Conservation (phyloP, 768 basidiomycete genomes). For the Termitomyces sp. region DNA sequence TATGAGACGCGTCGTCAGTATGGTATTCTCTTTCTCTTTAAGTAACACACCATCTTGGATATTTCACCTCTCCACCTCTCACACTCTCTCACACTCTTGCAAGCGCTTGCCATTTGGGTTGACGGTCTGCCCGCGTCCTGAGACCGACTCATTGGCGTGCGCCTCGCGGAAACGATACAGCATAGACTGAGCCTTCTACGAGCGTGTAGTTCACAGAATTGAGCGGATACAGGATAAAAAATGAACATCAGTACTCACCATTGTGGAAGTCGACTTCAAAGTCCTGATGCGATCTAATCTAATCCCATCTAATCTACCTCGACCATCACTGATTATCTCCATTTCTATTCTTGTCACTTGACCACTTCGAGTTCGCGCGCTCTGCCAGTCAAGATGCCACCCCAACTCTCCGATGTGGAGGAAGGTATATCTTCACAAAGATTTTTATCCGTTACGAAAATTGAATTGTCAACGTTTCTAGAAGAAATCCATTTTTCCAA, state of each 20-base stretch:
- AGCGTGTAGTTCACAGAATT: slow-evolving; percentile 35
- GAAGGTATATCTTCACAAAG: slow-evolving; percentile 29
- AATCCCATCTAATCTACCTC: background rate
- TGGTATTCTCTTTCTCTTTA: background rate
- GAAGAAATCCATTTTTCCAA: slow-evolving; percentile 75
- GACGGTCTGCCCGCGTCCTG: slow-evolving; percentile 76
- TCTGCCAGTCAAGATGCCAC: slow-evolving; percentile 22
- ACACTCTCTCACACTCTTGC: slow-evolving; percentile 89
- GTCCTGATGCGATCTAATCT: slow-evolving; percentile 2
- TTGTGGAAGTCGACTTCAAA: background rate
- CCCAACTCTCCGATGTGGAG: slow-evolving; percentile 28
- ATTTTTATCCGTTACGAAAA: background rate
- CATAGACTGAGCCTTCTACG: slow-evolving; percentile 62
- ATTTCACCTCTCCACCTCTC: slow-evolving; percentile 98
- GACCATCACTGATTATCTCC: background rate
- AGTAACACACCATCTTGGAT: slow-evolving; percentile 67
- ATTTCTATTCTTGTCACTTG: background rate
- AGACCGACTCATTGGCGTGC: slow-evolving; percentile 94
- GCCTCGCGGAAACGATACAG: slow-evolving; percentile 88
- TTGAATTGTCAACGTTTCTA: slow-evolving; percentile 19
- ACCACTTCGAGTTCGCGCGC: background rate
- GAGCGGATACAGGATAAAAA: background rate
- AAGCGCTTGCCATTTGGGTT: slow-evolving; percentile 89
- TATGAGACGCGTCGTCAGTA: background rate
- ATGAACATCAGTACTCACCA: background rate